Conservation (phyloP, 1,284 basidiomycete species). For the Peniophora sp. region DNA sequence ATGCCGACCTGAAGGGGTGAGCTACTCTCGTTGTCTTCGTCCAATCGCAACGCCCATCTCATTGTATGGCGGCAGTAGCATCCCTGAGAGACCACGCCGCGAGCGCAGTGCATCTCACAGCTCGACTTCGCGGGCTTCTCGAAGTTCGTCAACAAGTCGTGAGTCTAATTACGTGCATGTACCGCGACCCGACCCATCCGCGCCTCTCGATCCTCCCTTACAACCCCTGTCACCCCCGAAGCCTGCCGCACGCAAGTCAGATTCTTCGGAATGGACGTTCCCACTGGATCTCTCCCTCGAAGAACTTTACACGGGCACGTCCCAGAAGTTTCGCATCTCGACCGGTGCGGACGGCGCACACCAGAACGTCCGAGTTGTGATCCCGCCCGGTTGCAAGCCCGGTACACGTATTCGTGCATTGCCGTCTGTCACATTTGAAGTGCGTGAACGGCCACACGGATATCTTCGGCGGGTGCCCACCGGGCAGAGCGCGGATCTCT, state of each 20-base stretch:
- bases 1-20: too few species aligned
- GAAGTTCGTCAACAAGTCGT: background rate
- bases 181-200: background rate
- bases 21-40: too few species aligned
- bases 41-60: too few species aligned
- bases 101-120: too few species aligned
- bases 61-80: too few species aligned
- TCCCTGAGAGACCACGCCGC: too few species aligned
- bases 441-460: slow-evolving; percentile 69
- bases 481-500: slow-evolving; percentile 51
- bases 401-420: slow-evolving; percentile 78
- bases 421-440: slow-evolving; percentile 74
- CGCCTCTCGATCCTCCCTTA: background rate
- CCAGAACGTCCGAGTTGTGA: slow-evolving; percentile 49
- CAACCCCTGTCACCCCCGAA: background rate
- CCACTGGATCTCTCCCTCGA: slow-evolving; percentile 76
- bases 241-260: background rate
- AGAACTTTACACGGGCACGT: slow-evolving; percentile 78
- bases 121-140: too few species aligned
- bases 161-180: slow-evolving; percentile 1
- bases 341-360: slow-evolving; percentile 54
- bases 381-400: slow-evolving; percentile 62
- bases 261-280: slow-evolving; percentile 45
- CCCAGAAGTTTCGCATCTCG: slow-evolving; percentile 75
- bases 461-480: slow-evolving; percentile 56